phyloP scores from a whole-genome alignment of 306 rosid species.

The Alnus glutinosa region DNA sequence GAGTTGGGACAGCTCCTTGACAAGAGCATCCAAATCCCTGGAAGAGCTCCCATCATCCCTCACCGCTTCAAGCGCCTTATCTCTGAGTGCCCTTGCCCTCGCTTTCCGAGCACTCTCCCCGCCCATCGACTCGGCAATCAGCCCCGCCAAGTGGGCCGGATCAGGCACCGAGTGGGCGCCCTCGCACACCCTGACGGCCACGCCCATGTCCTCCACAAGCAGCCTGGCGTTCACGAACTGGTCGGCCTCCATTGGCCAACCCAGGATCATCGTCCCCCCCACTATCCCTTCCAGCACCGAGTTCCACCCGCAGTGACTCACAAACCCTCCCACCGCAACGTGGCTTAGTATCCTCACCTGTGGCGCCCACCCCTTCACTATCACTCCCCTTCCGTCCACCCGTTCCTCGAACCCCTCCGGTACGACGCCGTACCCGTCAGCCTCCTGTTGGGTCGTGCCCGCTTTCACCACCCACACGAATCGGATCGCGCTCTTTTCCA shows the following conservation, averaged over 20 bases:
- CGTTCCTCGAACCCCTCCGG: conserved; percentile 57
- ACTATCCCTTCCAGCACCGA: conserved; percentile 52
- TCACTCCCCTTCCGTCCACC: conserved; percentile 45
- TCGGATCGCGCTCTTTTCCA: conserved; percentile 41
- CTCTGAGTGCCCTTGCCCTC: conserved; percentile 34
- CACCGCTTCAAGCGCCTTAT: conserved; percentile 39
- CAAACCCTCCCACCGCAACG: conserved; percentile 50
- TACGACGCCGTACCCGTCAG: conserved; percentile 32
- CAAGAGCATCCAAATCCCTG: conserved; percentile 40
- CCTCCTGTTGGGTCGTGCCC: conserved; percentile 19
- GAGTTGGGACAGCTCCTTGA: conserved; percentile 22
- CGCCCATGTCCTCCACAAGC: conserved; percentile 54
- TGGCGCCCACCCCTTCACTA: conserved; percentile 53
- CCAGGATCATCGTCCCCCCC: conserved; percentile 50
- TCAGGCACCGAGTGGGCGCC: conserved; percentile 54
- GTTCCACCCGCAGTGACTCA: conserved; percentile 79
- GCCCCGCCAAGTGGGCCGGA: conserved; percentile 41
- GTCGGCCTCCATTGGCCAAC: conserved; percentile 93
- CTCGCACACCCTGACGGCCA: conserved; percentile 48
- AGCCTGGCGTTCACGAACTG: conserved; percentile 54
- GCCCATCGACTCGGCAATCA: conserved; percentile 20
- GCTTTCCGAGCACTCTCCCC: conserved; percentile 26
- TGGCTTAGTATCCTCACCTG: conserved; percentile 50
- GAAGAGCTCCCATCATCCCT: conserved; percentile 42
- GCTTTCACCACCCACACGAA: conserved; percentile 65